Evolutionary conservation across 805 yeast species (phyloP), one percentile per base, ranked within the genome.

Genomic region (Henningerozyma blattae): DNA sequence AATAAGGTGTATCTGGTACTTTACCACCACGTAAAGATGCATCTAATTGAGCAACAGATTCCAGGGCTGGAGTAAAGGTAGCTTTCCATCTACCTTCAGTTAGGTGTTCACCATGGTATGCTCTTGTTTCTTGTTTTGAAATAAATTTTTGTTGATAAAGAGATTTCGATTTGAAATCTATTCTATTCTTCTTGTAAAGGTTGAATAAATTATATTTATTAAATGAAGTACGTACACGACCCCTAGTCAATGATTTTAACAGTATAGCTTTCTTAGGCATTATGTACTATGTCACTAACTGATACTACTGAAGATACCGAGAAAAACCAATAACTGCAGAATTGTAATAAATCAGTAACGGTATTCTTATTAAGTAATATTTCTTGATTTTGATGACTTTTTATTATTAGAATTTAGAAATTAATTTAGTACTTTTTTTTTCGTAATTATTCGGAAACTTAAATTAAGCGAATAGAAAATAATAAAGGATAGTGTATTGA

Each of bases 21-120:
- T 58, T 62, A 33, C 45, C 45, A 16, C 42, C 45, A 44, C 72
- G 72, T 44, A 77, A 64, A 2, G 87, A 77, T 7, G 89, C 82
- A 58, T 84, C 94, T 52, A 85, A 68, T 50, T 85, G 94, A 7
- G 94, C 91, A 27, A 85, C 95, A 19, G 93, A 82, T 39, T 80
- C 77, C 45, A 86, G 65, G 39, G 77, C 75, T 31, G 68, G 65
- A 34, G 75, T 64, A 61, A 89, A 87, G 32, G 70, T 57, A 7
- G 74, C 61, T 52, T 80, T 79, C 78, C 86, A 82, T 52, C 87
- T 74, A 15, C 72, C 64, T 56, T 91, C 98, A 1, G 89, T 81
- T 36, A 89, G 57, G 54, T 80, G 84, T 51, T 91, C 97, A 47
- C 98, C 98, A 56, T 89, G 98, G 57, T 89, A 89, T 1, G 89